Conservation (phyloP, 805 yeast species). For the Saccharomycopsis guyanensis region DNA sequence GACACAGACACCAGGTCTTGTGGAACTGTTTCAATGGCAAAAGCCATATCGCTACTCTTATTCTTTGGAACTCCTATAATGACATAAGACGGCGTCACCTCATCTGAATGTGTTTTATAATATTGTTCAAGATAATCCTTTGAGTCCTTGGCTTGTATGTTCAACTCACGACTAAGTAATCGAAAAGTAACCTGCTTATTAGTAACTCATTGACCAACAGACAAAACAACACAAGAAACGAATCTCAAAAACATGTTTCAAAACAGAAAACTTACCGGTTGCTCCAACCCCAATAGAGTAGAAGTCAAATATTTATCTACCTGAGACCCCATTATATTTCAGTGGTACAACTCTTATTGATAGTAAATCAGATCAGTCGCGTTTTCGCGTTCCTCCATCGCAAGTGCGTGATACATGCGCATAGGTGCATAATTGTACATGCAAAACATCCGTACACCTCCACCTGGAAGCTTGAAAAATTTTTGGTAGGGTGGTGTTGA, state of each 20-base stretch:
- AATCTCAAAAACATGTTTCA: constrained; percentile 11
- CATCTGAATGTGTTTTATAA: constrained; percentile 30
- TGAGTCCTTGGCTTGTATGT: constrained; percentile 33
- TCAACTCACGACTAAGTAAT: constrained; percentile 33
- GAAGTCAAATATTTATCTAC: background rate
- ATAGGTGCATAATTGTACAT: background rate
- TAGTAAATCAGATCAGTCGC: background rate
- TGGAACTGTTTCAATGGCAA: constrained; percentile 21
- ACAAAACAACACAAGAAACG: background rate
- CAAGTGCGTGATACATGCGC: background rate
- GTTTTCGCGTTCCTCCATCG: background rate
- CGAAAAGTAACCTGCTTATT: constrained; percentile 32
- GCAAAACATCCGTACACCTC: background rate
- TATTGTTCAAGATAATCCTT: constrained; percentile 34
- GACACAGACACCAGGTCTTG: background rate
- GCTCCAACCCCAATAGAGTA: background rate
- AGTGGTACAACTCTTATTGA: no score
- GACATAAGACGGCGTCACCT: constrained; percentile 35
- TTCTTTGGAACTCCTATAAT: constrained; percentile 31
- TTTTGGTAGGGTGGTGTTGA: constrained; percentile 1
- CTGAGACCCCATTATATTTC: background rate
- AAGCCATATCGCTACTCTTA: background rate
- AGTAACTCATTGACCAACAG: background rate
- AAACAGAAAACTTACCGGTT: background rate
- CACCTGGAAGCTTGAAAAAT: background rate